Percentiles rank a stretch among this genome's conserved stretches.
These are phyloP conservation scores for Marasmius fiardii DNA, from an alignment of 1,284 basidiomycete genomes.

Conservation along the genomic window DNA sequence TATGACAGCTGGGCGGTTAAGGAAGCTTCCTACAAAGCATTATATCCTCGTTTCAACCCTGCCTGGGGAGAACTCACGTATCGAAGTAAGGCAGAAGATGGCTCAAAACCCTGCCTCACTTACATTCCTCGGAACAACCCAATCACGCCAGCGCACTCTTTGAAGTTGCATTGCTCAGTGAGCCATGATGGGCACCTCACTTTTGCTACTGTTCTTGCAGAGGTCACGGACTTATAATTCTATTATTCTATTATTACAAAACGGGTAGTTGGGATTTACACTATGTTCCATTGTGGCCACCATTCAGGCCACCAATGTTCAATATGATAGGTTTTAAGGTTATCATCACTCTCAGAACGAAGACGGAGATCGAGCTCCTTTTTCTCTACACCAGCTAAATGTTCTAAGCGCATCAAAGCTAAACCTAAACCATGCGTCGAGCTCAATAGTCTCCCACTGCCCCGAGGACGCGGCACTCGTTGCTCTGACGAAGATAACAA, in stretches of 20 bases:
- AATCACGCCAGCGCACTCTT: slow-evolving; percentile 24
- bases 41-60: slow-evolving; percentile 61
- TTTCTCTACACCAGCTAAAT: slow-evolving; percentile 34
- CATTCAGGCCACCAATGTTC: slow-evolving; percentile 65
- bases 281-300: slow-evolving; percentile 48
- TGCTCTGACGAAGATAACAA: slow-evolving; percentile 20
- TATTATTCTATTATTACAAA: neutral
- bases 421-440: slow-evolving; percentile 58
- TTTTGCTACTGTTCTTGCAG: slow-evolving; percentile 70
- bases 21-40: slow-evolving; percentile 88
- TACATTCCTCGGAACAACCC: slow-evolving; percentile 31
- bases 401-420: slow-evolving; percentile 71
- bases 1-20: slow-evolving; percentile 75
- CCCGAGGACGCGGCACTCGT: slow-evolving; percentile 46
- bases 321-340: slow-evolving; percentile 35
- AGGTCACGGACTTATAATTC: slow-evolving; percentile 24
- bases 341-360: slow-evolving; percentile 23
- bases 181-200: slow-evolving; percentile 88
- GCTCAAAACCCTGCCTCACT: slow-evolving; percentile 48
- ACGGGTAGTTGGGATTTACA: neutral
- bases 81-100: slow-evolving; percentile 26
- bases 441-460: slow-evolving; percentile 64
- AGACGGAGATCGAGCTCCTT: slow-evolving; percentile 41
- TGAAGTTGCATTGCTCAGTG: slow-evolving; percentile 58
- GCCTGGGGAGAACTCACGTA: slow-evolving; percentile 79